These are phyloP conservation scores for Russula sp. DNA, from an alignment of 768 basidiomycete genomes.

Conservation along the genomic window DNA sequence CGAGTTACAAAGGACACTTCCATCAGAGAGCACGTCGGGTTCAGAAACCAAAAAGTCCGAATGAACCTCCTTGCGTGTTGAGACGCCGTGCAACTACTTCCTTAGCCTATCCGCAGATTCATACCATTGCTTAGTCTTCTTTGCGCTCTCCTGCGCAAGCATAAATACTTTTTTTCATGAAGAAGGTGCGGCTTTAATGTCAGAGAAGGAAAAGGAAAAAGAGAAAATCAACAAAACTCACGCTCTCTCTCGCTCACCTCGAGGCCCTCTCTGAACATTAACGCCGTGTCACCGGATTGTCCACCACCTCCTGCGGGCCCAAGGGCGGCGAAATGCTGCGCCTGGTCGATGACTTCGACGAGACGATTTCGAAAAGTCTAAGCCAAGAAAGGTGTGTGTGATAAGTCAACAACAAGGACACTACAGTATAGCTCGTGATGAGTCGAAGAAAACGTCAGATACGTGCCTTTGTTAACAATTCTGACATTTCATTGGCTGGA, in stretches of 20 bases:
- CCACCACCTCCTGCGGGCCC: conserved; percentile 56
- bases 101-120: conserved; percentile 62
- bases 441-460: neutral
- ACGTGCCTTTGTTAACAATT: conserved; percentile 61
- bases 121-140: conserved; percentile 79
- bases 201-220: neutral
- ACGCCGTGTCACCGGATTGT: conserved; percentile 55
- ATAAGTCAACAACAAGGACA: too few relatives aligned
- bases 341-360: conserved; percentile 79
- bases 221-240: conserved; percentile 46
- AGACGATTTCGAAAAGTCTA: conserved; percentile 77
- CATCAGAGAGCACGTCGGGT: neutral
- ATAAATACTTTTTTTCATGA: conserved; percentile 55
- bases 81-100: conserved; percentile 35
- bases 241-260: conserved; percentile 91
- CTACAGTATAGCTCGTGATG: too few relatives aligned
- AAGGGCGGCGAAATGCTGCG: conserved; percentile 79
- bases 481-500: conserved; percentile 68
- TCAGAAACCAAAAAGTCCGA: conserved; percentile 26
- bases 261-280: conserved; percentile 84
- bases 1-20: conserved; percentile 43
- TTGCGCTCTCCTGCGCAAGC: conserved; percentile 79
- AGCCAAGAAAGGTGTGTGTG: neutral
- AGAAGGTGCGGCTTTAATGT: neutral
- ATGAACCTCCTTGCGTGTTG: neutral